phyloP scores from a whole-genome alignment of 2,329 filamentous ascomycete genomes.

The Cercospora sesami region DNA sequence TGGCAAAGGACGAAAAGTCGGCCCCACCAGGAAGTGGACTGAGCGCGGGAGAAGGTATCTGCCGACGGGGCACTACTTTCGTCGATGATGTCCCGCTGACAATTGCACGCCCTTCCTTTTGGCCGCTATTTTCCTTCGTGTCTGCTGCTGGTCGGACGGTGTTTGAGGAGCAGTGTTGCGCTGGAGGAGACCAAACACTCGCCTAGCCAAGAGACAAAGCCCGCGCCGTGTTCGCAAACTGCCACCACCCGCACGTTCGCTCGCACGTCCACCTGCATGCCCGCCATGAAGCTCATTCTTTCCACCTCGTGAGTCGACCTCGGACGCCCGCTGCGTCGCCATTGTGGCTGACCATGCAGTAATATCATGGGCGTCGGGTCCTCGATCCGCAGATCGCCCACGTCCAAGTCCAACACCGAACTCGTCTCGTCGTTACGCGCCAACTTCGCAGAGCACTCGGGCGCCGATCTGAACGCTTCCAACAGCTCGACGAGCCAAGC shows the following conservation, averaged over 20 bases:
- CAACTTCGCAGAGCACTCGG: slow-evolving; percentile 60
- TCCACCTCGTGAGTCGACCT: slow-evolving; percentile 71
- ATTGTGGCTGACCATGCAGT: slow-evolving; percentile 43
- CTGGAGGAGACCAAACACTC: neutral
- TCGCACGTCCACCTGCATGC: neutral
- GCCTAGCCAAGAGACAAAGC: slow-evolving; percentile 9
- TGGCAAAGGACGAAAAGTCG: slow-evolving; percentile 6
- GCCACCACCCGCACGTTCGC: slow-evolving; percentile 3
- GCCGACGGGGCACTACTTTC: slow-evolving; percentile 3
- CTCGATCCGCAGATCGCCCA: slow-evolving; percentile 75
- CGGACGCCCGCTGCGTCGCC: slow-evolving; percentile 12
- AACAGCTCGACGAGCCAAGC: slow-evolving; percentile 8
- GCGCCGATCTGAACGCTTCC: slow-evolving; percentile 10
- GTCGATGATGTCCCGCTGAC: slow-evolving; percentile 9
- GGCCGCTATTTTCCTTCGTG: neutral
- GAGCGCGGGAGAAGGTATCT: slow-evolving; percentile 5
- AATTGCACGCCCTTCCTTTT: neutral
- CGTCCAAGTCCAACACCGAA: slow-evolving; percentile 87
- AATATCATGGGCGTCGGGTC: slow-evolving; percentile 86
- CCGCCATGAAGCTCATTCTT: slow-evolving; percentile 73
- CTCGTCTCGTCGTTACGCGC: slow-evolving; percentile 82
- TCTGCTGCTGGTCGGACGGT: neutral
- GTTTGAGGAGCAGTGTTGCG: neutral
- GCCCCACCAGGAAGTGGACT: slow-evolving; percentile 1
- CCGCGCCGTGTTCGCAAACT: slow-evolving; percentile 7